phyloP scores from a whole-genome alignment of 805 yeast genomes.

The Teunomyces tritomae region DNA sequence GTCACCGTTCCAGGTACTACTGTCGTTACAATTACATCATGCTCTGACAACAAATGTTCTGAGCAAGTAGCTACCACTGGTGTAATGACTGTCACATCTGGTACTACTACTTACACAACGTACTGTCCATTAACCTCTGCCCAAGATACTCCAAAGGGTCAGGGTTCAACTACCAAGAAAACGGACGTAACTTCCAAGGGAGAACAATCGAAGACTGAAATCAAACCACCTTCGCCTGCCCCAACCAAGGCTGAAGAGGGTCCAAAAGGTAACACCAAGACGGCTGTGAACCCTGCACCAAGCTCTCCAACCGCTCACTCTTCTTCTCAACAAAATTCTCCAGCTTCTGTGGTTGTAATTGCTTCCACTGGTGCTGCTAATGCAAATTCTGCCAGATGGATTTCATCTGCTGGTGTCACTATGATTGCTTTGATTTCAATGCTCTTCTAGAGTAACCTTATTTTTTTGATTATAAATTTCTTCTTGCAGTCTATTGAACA shows the following conservation, averaged over 20 bases:
- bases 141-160: neutral
- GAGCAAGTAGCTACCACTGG: slow-evolving; percentile 11
- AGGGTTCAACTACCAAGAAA: neutral
- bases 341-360: neutral
- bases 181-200: neutral
- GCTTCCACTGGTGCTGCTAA: neutral
- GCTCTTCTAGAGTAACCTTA: neutral
- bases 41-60: slow-evolving; percentile 25
- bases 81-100: slow-evolving; percentile 4
- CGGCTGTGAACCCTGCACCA: neutral
- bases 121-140: slow-evolving; percentile 11
- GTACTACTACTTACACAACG: slow-evolving; percentile 18
- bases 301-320: neutral
- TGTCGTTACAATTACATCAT: slow-evolving; percentile 26
- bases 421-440: neutral
- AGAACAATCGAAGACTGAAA: neutral
- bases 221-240: neutral
- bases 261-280: neutral
- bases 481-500: too few relatives aligned
- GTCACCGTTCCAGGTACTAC: slow-evolving; percentile 13
- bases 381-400: neutral
- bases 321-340: neutral
- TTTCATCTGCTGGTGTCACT: neutral
- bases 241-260: neutral
- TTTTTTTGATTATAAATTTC: neutral